Percentiles rank a stretch among this genome's conserved stretches.
Evolutionary conservation across 1,139 yeast species (phyloP).

Genomic region (Magnusiomyces paraingens): DNA sequence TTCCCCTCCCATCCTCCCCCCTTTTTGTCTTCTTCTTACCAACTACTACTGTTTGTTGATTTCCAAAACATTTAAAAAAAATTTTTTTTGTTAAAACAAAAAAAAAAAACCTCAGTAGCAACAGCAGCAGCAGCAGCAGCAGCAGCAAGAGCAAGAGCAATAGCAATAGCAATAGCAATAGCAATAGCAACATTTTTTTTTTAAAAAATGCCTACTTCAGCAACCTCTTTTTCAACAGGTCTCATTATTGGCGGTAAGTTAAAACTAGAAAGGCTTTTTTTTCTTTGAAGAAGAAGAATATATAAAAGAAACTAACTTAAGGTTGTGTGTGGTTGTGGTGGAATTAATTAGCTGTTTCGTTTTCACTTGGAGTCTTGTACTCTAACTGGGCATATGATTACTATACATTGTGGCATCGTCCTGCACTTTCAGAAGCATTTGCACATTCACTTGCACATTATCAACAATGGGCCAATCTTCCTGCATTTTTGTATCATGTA

Average conservation of each 20-base stretch:
- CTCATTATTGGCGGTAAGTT: constrained; percentile 28
- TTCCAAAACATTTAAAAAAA: too few species aligned
- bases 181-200: too few species aligned
- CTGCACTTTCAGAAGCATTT: constrained; percentile 48
- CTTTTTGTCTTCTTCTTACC: too few species aligned
- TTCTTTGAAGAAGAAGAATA: background rate
- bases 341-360: constrained; percentile 44
- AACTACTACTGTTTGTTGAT: too few species aligned
- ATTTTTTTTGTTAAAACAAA: too few species aligned
- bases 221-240: constrained; percentile 34
- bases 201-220: constrained; percentile 27
- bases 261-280: background rate
- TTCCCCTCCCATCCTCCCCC: too few species aligned
- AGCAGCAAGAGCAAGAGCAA: too few species aligned
- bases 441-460: constrained; percentile 66
- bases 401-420: constrained; percentile 60
- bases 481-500: constrained; percentile 51
- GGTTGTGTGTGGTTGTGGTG: background rate
- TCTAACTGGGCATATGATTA: constrained; percentile 79
- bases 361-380: constrained; percentile 72
- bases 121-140: too few species aligned
- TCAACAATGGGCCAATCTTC: constrained; percentile 60
- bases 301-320: too few species aligned
- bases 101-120: too few species aligned
- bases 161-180: too few species aligned